These are phyloP conservation scores for Mycena albidolilacea DNA, from an alignment of 768 basidiomycete genomes.

Conservation along the genomic window DNA sequence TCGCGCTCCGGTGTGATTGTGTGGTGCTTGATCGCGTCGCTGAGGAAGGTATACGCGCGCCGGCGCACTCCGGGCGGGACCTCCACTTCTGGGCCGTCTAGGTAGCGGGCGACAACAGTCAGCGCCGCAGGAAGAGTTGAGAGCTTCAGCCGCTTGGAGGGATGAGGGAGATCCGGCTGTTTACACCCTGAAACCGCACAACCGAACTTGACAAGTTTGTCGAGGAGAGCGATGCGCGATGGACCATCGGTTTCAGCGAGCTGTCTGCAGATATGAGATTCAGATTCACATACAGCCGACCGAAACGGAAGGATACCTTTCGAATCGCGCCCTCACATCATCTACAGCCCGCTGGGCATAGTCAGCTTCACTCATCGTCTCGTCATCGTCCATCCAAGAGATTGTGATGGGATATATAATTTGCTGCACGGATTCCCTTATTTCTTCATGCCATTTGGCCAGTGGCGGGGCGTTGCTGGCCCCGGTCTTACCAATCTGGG, in stretches of 20 bases:
- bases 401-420: constrained; percentile 63
- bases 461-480: constrained; percentile 4
- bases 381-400: constrained; percentile 72
- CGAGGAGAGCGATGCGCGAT: constrained; percentile 52
- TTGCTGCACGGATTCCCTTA: constrained; percentile 50
- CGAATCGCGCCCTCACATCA: constrained; percentile 61
- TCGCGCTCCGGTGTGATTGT: constrained; percentile 45
- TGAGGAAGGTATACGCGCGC: constrained; percentile 58
- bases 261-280: constrained; percentile 49
- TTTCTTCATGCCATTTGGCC: constrained; percentile 52
- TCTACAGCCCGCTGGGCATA: constrained; percentile 61
- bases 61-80: constrained; percentile 64
- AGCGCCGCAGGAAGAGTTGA: constrained; percentile 53
- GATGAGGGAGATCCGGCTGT: constrained; percentile 46
- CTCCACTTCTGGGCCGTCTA: constrained; percentile 64
- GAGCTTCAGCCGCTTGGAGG: constrained; percentile 42
- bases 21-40: constrained; percentile 60
- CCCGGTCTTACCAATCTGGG: background rate
- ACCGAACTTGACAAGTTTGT: constrained; percentile 49
- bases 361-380: constrained; percentile 55
- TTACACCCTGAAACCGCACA: constrained; percentile 58
- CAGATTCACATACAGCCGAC: background rate
- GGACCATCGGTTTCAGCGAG: constrained; percentile 49
- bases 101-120: constrained; percentile 54
- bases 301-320: constrained; percentile 49